phyloP scores from a whole-genome alignment of 1,284 basidiomycete species.

The Chalciporus sp. region DNA sequence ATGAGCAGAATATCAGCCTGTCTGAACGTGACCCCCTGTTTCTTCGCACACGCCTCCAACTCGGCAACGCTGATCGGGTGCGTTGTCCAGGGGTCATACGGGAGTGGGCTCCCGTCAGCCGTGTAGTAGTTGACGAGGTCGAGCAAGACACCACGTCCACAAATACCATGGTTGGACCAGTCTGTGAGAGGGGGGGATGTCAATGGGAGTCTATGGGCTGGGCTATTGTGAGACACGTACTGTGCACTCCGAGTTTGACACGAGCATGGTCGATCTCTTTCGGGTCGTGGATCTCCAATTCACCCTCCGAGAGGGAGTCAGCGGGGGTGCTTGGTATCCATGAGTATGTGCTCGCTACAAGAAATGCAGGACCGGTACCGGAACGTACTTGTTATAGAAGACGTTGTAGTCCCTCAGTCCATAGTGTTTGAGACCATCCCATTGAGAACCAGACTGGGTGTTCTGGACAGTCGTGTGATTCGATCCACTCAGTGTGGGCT shows the following conservation, averaged over 20 bases:
- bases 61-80: slow-evolving; percentile 58
- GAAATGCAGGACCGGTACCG: too few relatives aligned
- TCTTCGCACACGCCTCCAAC: slow-evolving; percentile 62
- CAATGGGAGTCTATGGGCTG: background rate
- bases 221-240: slow-evolving; percentile 39
- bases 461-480: slow-evolving; percentile 45
- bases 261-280: slow-evolving; percentile 49
- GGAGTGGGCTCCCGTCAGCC: slow-evolving; percentile 43
- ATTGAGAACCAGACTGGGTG: slow-evolving; percentile 74
- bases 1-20: slow-evolving; percentile 63
- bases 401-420: slow-evolving; percentile 55
- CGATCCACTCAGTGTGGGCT: too few relatives aligned
- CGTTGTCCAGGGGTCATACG: slow-evolving; percentile 68
- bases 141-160: slow-evolving; percentile 68
- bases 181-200: slow-evolving; percentile 39
- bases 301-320: slow-evolving; percentile 46
- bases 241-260: slow-evolving; percentile 66
- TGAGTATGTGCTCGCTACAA: background rate
- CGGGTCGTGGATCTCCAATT: slow-evolving; percentile 53
- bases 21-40: slow-evolving; percentile 60
- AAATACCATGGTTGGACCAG: slow-evolving; percentile 75
- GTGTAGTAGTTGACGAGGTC: slow-evolving; percentile 62
- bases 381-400: slow-evolving; percentile 63
- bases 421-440: slow-evolving; percentile 72
- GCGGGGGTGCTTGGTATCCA: slow-evolving; percentile 44